Base-by-base conservation (phyloP, 192 early-diverging fungal genomes). In the Umbelopsis sp. region DNA sequence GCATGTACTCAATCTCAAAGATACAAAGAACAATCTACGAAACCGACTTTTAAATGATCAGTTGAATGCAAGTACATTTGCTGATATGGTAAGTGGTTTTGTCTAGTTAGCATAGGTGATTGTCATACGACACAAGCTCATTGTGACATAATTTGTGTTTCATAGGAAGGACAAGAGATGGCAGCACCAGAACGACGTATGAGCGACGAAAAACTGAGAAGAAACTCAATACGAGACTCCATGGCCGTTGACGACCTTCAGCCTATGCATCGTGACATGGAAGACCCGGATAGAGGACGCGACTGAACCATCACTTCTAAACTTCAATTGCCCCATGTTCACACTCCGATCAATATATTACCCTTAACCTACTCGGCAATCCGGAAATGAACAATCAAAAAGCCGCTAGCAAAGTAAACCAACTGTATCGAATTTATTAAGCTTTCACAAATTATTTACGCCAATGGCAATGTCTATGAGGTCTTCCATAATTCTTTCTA, bases 401-500 rank as follows among this genome's bases (percentile, higher is more conserved):
- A 3, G 47, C 18, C 20, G 20, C 48, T 20, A 49, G 12, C 15
- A 16, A 3, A 20, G 48, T 16, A 49, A 16, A 20, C 12, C 48
- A 41, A 41, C 37, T 41, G 37, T 41, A 41, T 41, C 37, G 6
- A 10, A 41, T 41, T 41, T 41, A 41, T 41, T 41, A 41, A 41
- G 37, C 37, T 22, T 49, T 86, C 80, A 96, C 68, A 96, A 92
- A 65, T 91, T 89, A 64, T 92, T 91, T 4, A 87, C 87, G 10
- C 88, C 88, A 30, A 78, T 74, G 12, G 81, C 68, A 35, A 91
- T 81, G 23, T 86, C 91, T 15, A 90, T 76, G 44, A 97, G 78
- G 78, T 97, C 95, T 58, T 93, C 91, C 82, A 92, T 82, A 50
- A 98, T 89, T 33, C 92, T 82, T 48, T 95, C 92, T 4, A 89